phyloP scores from a whole-genome alignment of 176 grass and related monocot species.

The Guadua angustifolia region DNA sequence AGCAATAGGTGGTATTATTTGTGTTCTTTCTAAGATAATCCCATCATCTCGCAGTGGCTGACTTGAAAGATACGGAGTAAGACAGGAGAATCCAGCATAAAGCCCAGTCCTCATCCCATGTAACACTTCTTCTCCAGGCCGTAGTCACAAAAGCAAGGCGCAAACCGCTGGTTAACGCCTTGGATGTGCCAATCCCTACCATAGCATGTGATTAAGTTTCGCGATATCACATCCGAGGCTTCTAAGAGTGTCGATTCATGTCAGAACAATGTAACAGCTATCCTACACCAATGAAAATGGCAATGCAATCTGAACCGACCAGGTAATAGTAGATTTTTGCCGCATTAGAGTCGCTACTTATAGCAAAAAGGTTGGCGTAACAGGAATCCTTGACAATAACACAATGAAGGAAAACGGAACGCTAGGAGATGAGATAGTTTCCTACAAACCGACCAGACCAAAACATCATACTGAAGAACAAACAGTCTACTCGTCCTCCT shows the following conservation, averaged over 20 bases:
- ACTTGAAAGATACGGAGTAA: background rate
- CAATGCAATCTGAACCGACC: background rate
- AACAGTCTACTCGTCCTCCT: constrained; percentile 62
- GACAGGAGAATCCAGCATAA: too few relatives aligned
- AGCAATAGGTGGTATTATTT: background rate
- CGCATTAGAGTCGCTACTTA: constrained; percentile 13
- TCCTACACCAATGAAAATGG: background rate
- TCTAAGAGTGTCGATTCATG: background rate
- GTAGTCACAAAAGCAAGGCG: too few relatives aligned
- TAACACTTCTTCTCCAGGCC: too few relatives aligned
- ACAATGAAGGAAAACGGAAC: background rate
- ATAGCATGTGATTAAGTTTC: too few relatives aligned
- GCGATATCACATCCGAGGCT: background rate
- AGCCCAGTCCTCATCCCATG: too few relatives aligned
- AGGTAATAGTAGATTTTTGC: constrained; percentile 1
- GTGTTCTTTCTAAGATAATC: background rate
- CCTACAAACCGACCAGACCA: constrained; percentile 35
- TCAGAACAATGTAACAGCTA: background rate
- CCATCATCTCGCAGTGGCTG: background rate
- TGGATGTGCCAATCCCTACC: too few relatives aligned
- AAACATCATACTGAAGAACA: constrained; percentile 21
- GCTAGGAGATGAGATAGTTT: background rate
- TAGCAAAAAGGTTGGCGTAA: constrained; percentile 32
- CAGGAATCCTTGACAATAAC: constrained; percentile 12
- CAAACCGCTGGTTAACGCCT: too few relatives aligned